phyloP scores from a whole-genome alignment of 2,329 filamentous ascomycete genomes.

The Pyrenochaeta sp. region DNA sequence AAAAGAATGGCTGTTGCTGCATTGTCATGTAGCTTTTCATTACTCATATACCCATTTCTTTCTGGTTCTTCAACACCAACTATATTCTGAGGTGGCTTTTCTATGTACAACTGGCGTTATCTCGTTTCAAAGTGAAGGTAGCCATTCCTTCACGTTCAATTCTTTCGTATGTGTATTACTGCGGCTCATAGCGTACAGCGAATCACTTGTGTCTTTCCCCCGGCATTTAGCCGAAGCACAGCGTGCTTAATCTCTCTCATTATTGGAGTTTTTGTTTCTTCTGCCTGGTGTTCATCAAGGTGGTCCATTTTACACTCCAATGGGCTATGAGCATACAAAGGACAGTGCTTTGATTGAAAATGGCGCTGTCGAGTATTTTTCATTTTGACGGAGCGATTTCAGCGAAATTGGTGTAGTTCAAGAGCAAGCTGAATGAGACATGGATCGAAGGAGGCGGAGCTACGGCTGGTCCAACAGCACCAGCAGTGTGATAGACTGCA shows the following conservation, averaged over 20 bases:
- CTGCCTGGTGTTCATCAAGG: too few relatives aligned
- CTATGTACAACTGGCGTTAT: conserved; percentile 37
- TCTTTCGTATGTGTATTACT: conserved; percentile 22
- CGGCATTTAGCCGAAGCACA: conserved; percentile 4
- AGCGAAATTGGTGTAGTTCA: conserved; percentile 4
- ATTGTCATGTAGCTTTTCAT: conserved; percentile 70
- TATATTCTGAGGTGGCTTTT: conserved; percentile 30
- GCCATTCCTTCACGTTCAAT: conserved; percentile 15
- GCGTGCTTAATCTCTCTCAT: conserved; percentile 1
- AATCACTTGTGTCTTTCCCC: conserved; percentile 28
- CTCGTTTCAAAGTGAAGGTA: conserved; percentile 18
- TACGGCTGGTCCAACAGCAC: conserved; percentile 28
- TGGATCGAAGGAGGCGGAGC: conserved; percentile 14
- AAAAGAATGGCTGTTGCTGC: conserved; percentile 72
- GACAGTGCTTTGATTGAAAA: conserved; percentile 7
- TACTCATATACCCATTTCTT: conserved; percentile 37
- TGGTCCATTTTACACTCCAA: too few relatives aligned
- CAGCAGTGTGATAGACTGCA: conserved; percentile 9
- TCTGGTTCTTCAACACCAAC: conserved; percentile 23
- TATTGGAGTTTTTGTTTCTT: too few relatives aligned
- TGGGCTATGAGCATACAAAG: conserved; percentile 5
- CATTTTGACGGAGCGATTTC: background rate
- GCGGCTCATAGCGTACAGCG: conserved; percentile 46
- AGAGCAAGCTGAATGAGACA: conserved; percentile 9
- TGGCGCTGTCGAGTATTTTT: background rate